Percentiles rank a stretch among this genome's conserved stretches.
Conservation (phyloP, 257 asterid genomes). For the Handroanthus guayacan region DNA sequence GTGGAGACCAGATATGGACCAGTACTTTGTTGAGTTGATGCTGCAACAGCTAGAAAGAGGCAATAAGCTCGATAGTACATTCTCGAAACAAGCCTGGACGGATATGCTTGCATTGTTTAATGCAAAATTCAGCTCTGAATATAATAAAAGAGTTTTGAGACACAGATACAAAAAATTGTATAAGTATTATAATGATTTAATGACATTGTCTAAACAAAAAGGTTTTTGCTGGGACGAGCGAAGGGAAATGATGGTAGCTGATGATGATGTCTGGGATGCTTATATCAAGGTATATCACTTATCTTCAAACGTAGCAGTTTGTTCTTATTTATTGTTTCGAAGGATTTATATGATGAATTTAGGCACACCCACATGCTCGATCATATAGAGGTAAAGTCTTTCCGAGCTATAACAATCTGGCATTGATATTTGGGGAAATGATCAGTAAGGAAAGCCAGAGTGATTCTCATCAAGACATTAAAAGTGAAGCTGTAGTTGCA, state of each 20-base stretch:
- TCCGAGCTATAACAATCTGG: conserved; percentile 39
- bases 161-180: conserved; percentile 48
- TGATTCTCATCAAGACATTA: conserved; percentile 34
- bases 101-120: conserved; percentile 48
- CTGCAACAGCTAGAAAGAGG: conserved; percentile 49
- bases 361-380: conserved; percentile 53
- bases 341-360: conserved; percentile 21
- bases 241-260: conserved; percentile 50
- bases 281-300: conserved; percentile 45
- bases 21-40: conserved; percentile 47
- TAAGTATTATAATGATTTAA: conserved; percentile 45
- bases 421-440: conserved; percentile 45
- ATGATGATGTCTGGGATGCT: conserved; percentile 51
- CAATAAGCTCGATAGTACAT: conserved; percentile 46
- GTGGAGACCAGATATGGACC: conserved; percentile 52
- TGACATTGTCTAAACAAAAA: conserved; percentile 37
- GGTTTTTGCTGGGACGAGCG: conserved; percentile 55
- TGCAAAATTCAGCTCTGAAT: conserved; percentile 45
- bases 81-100: conserved; percentile 54
- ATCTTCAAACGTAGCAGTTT: conserved; percentile 29
- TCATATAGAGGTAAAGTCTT: conserved; percentile 44
- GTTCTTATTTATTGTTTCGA: conserved; percentile 28
- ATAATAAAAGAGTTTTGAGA: conserved; percentile 45
- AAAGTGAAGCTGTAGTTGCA: conserved; percentile 37
- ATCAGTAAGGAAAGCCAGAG: conserved; percentile 29